phyloP scores from a whole-genome alignment of 2,329 filamentous ascomycete species.

The Colletotrichum lindemuthianum region DNA sequence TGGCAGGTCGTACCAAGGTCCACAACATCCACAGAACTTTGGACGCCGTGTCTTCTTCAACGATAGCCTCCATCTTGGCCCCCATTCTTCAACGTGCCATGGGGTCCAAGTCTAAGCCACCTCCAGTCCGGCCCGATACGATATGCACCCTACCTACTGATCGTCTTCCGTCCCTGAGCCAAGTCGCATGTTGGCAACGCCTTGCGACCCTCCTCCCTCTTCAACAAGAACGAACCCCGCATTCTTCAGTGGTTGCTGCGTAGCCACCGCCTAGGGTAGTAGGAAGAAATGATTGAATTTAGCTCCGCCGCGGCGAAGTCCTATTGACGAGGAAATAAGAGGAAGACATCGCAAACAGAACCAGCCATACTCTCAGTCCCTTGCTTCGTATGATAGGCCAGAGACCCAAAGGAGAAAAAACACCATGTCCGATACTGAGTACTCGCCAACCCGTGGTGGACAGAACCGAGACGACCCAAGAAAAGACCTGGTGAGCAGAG shows the following conservation, averaged over 20 bases:
- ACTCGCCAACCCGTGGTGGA: neutral
- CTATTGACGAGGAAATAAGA: constrained; percentile 4
- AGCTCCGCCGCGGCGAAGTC: neutral
- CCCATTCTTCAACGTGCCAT: constrained; percentile 21
- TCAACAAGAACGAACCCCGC: no score
- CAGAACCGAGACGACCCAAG: constrained; percentile 4
- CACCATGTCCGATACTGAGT: constrained; percentile 10
- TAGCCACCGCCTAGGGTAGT: no score
- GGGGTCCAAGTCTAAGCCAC: constrained; percentile 10
- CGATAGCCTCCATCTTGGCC: constrained; percentile 6
- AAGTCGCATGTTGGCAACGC: no score
- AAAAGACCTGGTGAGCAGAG: constrained; percentile 5
- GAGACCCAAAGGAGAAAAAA: constrained; percentile 24
- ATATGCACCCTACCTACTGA: constrained; percentile 5
- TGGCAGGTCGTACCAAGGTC: constrained; percentile 18
- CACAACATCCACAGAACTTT: constrained; percentile 5
- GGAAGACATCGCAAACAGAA: neutral
- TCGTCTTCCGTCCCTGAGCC: neutral
- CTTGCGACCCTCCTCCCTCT: no score
- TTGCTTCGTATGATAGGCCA: constrained; percentile 2
- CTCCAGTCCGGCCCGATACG: constrained; percentile 15
- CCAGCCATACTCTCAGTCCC: neutral
- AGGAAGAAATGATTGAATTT: constrained; percentile 17
- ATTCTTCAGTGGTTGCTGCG: no score
- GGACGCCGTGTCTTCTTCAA: neutral